Base-by-base conservation (phyloP, 768 basidiomycete genomes). In the Calocera viscosa region DNA sequence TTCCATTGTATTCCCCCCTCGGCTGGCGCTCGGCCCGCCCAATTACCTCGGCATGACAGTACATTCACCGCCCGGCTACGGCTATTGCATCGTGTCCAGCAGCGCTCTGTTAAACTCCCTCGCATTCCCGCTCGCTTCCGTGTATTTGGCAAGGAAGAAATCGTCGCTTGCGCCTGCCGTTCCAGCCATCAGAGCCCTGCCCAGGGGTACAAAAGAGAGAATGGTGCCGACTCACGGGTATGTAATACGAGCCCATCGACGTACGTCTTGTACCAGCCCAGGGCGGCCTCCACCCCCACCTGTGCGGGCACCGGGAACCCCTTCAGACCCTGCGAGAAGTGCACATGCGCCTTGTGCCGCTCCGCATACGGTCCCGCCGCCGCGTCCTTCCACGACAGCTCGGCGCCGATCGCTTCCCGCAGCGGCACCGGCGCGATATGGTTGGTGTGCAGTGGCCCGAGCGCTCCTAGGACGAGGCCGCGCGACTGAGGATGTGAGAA, bases 221-320 rank as follows among this genome's bases (percentile, higher is more conserved):
- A 16, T 10, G 39, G 10, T 16, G 33, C 19, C 24, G n/a, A 78
- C 82, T 64, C 73, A 84, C 85, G 73, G 24, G 81, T 76, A 66
- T 82, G 78, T 63, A 89, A 69, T 0, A 84, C 82, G 67, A 78
- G 76, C 68, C 86, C 83, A 63, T 83, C 82, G 71, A 81, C 84
- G 88, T 89, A 93, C 17, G 91, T 69, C 68, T 92, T 86, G 71
- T 89, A 91, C 67, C 94, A 72, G 7, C 84, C 83, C 26, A 82
- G 82, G 0, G 91, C 91, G 74, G 95, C 94, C 19, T 78, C 73
- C 3, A 87, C 71, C 1, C 78, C 82, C 71, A 94, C 74, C 69
- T 81, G 76, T 26, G 82, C 83, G 0, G 89, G 88, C 1, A 85
- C 80, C 7, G 74, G 72, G 69, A 85, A 73, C 38, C 78, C 78